Percentiles rank a stretch among this genome's conserved stretches.
Conservation (phyloP, 352 stramenopile species). For the Phytopythium cucurbitacearum region DNA sequence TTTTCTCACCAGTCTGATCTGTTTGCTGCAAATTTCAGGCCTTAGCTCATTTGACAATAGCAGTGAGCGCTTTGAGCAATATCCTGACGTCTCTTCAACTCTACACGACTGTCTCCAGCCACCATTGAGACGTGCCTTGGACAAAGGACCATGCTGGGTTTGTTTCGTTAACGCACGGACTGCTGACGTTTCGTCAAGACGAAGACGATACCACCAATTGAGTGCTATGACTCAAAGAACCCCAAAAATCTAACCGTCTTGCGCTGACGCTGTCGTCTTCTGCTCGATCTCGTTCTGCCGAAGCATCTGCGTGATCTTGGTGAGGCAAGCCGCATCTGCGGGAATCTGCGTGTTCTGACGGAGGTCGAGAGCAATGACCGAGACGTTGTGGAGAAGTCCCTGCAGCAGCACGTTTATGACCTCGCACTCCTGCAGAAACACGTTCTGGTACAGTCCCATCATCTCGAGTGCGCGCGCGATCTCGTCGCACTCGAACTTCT, state of each 20-base stretch:
- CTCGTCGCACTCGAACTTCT: conserved; percentile 97
- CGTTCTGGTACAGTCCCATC: conserved; percentile 94
- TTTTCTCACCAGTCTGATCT: too few species aligned
- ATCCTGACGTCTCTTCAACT: too few species aligned
- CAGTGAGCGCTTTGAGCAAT: too few species aligned
- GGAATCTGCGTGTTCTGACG: conserved; percentile 74
- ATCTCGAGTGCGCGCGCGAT: conserved; percentile 93
- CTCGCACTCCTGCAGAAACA: conserved; percentile 98
- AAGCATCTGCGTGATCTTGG: conserved; percentile 69
- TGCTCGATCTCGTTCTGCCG: conserved; percentile 69
- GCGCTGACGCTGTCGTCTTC: conserved; percentile 21
- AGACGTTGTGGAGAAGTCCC: conserved; percentile 56
- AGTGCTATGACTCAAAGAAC: too few species aligned
- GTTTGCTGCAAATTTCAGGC: too few species aligned
- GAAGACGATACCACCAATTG: too few species aligned
- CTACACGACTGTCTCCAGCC: too few species aligned
- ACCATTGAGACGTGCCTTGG: too few species aligned
- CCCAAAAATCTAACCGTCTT: too few species aligned
- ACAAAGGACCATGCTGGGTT: too few species aligned
- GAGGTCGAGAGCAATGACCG: conserved; percentile 64
- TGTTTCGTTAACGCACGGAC: conserved; percentile 52
- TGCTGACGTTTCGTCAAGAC: conserved; percentile 41
- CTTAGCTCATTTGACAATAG: too few species aligned
- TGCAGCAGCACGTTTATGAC: conserved; percentile 88
- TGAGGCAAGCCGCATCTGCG: conserved; percentile 42